phyloP scores from a whole-genome alignment of 306 rosid genomes.

The Malus orientalis region DNA sequence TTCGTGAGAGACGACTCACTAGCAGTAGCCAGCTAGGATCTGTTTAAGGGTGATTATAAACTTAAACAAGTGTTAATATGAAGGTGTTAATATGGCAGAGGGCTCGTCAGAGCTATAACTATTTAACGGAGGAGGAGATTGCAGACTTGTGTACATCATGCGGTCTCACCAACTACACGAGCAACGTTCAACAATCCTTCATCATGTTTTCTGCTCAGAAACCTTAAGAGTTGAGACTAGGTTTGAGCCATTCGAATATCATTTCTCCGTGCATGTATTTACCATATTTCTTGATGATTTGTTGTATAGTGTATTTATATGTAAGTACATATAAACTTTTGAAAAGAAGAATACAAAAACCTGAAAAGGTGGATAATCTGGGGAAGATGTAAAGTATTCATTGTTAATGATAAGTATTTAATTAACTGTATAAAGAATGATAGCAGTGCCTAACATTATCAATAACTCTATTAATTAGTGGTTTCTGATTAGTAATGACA shows the following conservation, averaged over 20 bases:
- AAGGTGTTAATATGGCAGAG: constrained; percentile 30
- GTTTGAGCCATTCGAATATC: constrained; percentile 25
- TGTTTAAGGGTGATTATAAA: background rate
- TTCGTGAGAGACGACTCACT: background rate
- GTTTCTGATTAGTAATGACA: constrained; percentile 6
- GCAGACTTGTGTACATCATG: constrained; percentile 65
- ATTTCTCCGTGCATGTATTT: constrained; percentile 11
- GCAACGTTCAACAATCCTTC: constrained; percentile 59
- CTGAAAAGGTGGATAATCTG: constrained; percentile 20
- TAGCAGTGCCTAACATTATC: background rate
- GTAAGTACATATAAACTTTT: constrained; percentile 3
- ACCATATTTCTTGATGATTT: constrained; percentile 6
- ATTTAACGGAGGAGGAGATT: constrained; percentile 57
- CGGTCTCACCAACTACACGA: constrained; percentile 70
- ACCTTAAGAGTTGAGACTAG: constrained; percentile 24
- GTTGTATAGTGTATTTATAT: constrained; percentile 15
- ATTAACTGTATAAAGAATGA: constrained; percentile 2
- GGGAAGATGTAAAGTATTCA: constrained; percentile 19
- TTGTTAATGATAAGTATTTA: constrained; percentile 12
- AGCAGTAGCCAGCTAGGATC: background rate
- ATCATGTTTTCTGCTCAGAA: constrained; percentile 79
- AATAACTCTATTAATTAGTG: constrained; percentile 1
- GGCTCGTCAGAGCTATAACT: constrained; percentile 29
- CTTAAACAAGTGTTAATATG: constrained; percentile 5
- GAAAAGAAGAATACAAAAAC: constrained; percentile 13